Conservation (phyloP, 305 asterid species). For the Fraxinus platypoda region DNA sequence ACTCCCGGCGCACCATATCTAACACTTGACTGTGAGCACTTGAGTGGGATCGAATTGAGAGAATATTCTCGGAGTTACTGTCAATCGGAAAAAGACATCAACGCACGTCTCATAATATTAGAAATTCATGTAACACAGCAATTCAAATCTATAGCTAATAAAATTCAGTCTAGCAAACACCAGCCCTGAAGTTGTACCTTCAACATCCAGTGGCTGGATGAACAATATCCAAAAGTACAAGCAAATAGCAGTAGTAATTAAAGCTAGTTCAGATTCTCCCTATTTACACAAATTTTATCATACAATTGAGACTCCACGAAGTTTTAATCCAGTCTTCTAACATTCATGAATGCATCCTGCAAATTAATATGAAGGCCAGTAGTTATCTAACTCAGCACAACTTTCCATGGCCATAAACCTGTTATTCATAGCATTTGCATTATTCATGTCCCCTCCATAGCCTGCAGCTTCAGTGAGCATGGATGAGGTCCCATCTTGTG, state of each 20-base stretch:
- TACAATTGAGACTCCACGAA: slow-evolving; percentile 19
- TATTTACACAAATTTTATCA: background rate
- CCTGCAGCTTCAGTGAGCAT: slow-evolving; percentile 36
- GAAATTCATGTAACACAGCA: background rate
- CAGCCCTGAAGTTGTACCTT: slow-evolving; percentile 7
- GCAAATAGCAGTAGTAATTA: slow-evolving; percentile 2
- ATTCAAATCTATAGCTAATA: slow-evolving; percentile 11
- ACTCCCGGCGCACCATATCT: background rate
- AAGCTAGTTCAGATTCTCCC: slow-evolving; percentile 15
- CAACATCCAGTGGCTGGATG: slow-evolving; percentile 9
- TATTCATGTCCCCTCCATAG: slow-evolving; percentile 47
- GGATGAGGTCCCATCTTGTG: slow-evolving; percentile 38
- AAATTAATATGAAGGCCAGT: slow-evolving; percentile 62
- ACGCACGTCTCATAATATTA: background rate
- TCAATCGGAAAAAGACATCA: background rate
- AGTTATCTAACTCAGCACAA: slow-evolving; percentile 69
- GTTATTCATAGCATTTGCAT: slow-evolving; percentile 30
- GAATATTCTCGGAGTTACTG: background rate
- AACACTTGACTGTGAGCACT: background rate
- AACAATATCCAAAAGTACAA: slow-evolving; percentile 12
- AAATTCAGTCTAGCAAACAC: slow-evolving; percentile 6
- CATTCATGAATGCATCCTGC: background rate
- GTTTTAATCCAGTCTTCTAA: slow-evolving; percentile 13
- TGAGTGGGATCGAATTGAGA: background rate
- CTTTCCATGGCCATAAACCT: slow-evolving; percentile 65